A percentile compares a stretch with the other conserved stretches of the same genome.
phyloP scores from a whole-genome alignment of 257 asterid species.

The Linaria vulgaris region DNA sequence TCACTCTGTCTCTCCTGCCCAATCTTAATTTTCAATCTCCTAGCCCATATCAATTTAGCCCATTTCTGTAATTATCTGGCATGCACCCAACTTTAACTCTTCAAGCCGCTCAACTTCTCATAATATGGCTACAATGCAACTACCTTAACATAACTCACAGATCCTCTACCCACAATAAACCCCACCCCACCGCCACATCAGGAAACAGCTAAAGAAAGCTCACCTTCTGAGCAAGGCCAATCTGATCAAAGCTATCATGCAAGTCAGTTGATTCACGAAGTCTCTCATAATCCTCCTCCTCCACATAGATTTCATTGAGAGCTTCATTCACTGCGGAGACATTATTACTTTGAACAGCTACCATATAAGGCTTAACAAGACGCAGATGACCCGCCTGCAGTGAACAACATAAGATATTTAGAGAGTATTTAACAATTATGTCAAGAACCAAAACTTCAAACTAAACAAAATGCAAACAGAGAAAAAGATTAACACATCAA shows the following conservation, averaged over 20 bases:
- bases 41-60: too few species aligned
- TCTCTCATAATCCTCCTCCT: constrained; percentile 93
- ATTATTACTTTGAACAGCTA: constrained; percentile 92
- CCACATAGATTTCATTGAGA: constrained; percentile 85
- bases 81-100: too few species aligned
- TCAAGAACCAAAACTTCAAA: constrained; percentile 2
- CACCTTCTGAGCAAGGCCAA: constrained; percentile 93
- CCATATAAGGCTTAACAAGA: constrained; percentile 91
- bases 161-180: too few species aligned
- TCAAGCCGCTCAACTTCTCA: too few species aligned
- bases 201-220: constrained; percentile 2
- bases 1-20: too few species aligned
- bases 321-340: constrained; percentile 94
- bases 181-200: too few species aligned
- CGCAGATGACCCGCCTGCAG: constrained; percentile 85
- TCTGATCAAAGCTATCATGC: constrained; percentile 88
- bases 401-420: constrained; percentile 25
- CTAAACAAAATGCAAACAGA: background rate
- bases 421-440: constrained; percentile 4
- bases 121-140: too few species aligned
- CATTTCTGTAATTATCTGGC: too few species aligned
- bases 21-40: too few species aligned
- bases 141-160: too few species aligned
- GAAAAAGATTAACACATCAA: background rate
- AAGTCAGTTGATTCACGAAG: constrained; percentile 84